Evolutionary conservation across 495 filamentous ascomycete species (phyloP).

Genomic region (Aspergillus campestris): DNA sequence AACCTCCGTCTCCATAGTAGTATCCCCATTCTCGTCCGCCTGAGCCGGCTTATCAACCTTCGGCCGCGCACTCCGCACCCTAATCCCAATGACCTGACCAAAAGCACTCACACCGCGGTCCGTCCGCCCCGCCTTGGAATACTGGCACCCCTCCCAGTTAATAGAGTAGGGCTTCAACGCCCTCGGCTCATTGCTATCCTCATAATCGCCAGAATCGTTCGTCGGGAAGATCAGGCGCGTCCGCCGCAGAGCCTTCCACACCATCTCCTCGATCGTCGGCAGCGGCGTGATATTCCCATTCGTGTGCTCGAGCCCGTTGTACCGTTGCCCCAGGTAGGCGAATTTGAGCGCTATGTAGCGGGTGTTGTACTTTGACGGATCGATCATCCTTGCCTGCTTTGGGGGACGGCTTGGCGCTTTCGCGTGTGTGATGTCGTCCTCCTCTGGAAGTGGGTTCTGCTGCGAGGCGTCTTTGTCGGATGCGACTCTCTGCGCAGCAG

Average conservation of each 20-base stretch:
- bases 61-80: slow-evolving; percentile 71
- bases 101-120: slow-evolving; percentile 93
- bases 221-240: slow-evolving; percentile 71
- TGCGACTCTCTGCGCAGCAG: slow-evolving; percentile 1
- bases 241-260: slow-evolving; percentile 83
- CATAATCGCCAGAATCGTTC: slow-evolving; percentile 25
- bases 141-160: slow-evolving; percentile 74
- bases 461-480: background rate
- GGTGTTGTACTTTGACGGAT: slow-evolving; percentile 73
- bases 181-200: slow-evolving; percentile 14
- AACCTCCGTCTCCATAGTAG: slow-evolving; percentile 15
- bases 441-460: slow-evolving; percentile 7
- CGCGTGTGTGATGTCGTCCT: slow-evolving; percentile 21
- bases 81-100: slow-evolving; percentile 82
- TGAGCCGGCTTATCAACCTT: slow-evolving; percentile 14
- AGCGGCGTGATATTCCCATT: slow-evolving; percentile 53
- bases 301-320: slow-evolving; percentile 86
- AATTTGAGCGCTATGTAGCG: slow-evolving; percentile 85
- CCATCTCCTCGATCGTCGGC: slow-evolving; percentile 80
- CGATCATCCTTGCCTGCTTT: slow-evolving; percentile 46
- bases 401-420: slow-evolving; percentile 18
- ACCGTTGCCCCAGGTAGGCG: slow-evolving; percentile 82
- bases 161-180: slow-evolving; percentile 35
- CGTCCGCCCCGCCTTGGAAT: slow-evolving; percentile 90
- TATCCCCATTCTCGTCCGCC: slow-evolving; percentile 1